Conservation (phyloP, 108 stramenopile genomes). For the Mediolabrus comicus region DNA sequence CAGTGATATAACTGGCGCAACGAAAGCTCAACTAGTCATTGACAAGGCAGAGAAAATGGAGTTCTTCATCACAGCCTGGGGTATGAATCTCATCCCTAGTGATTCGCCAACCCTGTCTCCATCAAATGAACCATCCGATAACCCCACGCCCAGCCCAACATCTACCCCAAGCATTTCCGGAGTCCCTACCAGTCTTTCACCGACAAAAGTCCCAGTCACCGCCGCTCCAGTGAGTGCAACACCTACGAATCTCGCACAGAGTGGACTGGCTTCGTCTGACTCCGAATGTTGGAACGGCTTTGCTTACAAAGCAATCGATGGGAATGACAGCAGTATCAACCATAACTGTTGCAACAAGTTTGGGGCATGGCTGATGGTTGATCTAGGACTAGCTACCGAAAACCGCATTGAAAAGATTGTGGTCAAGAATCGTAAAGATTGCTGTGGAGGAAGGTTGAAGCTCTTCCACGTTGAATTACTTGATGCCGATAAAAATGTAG, state of each 20-base stretch:
- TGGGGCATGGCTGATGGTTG: background rate
- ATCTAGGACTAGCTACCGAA: background rate
- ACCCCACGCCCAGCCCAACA: background rate
- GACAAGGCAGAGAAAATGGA: constrained; percentile 9
- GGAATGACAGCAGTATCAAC: background rate
- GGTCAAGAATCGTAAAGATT: background rate
- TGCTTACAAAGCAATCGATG: constrained; percentile 3
- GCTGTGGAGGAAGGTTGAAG: constrained; percentile 1
- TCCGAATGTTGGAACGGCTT: constrained; percentile 1
- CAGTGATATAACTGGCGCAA: background rate
- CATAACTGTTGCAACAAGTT: background rate
- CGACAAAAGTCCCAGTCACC: background rate
- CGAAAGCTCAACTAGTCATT: constrained; percentile 1
- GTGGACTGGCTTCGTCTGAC: constrained; percentile 2
- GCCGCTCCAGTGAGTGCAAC: background rate
- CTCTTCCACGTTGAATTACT: background rate
- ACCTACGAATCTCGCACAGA: background rate
- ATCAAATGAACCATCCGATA: background rate
- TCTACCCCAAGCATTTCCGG: background rate
- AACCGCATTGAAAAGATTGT: background rate
- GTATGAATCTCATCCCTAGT: background rate
- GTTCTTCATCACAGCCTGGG: constrained; percentile 10
- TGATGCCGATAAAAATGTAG: background rate
- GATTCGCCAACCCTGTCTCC: background rate
- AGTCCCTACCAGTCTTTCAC: background rate